Evolutionary conservation across 1,139 yeast genomes (phyloP), one percentile per base, ranked within the genome.

Genomic region (Geotrichum fermentans): DNA sequence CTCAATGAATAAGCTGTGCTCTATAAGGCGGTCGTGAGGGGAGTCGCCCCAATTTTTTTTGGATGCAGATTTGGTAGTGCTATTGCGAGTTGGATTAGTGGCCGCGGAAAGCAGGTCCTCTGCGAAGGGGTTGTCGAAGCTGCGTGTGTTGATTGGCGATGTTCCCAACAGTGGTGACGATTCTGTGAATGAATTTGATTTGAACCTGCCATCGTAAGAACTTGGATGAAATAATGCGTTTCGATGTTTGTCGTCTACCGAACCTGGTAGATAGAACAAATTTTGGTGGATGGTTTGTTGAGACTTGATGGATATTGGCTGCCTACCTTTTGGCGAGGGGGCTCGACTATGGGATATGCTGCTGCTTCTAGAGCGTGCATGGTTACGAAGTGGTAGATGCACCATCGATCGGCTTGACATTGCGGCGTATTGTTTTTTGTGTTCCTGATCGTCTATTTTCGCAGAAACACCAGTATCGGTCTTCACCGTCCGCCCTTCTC

Each of bases 1-100:
- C 40, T 47, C 47, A 33, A 47, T 43, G 30, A 47, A 47, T 10
- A 47, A 29, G 8, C 51, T 47, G 28, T 47, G 51, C 32, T 47
- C 51, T 30, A 47, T 29, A 6, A 47, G 40, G 6, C 42, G 45
- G 21, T 47, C 51, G 29, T 47, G 51, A 3, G 44, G 44, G 7
- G 47, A 38, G 13, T 30, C 16, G 6, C 42, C 39, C 44, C 46
- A 43, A 2, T 36, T 39, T 10, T 28, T 21, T 17, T 24, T 29
- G 13, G 30, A 37, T 10, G 43, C 13, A 18, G 36, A 21, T 18
- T 29, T 17, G 17, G 28, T 13, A 20, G 16, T 20, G 28, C 16
- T 14, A 11, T 20, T 32, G 11, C 22, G 11, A n/a, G 33, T 11
- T 7, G 46, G 44, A 14, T 42, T 43, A 3, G 51, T 38, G 8